Conservation (phyloP, 225 moss, liverwort and hornwort genomes). For the Climacium dendroides region DNA sequence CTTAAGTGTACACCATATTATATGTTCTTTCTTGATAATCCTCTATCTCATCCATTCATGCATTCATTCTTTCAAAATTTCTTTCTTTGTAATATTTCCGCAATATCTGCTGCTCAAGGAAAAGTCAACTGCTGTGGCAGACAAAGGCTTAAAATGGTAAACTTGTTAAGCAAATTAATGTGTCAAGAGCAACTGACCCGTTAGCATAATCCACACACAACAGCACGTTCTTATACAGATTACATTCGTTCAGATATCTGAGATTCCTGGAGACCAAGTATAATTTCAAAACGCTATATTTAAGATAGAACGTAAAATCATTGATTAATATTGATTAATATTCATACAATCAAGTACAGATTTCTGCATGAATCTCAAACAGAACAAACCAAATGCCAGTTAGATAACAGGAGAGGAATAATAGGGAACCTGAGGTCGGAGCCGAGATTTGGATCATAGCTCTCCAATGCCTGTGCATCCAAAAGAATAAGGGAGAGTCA, state of each 20-base stretch:
- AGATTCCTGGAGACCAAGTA: constrained; percentile 17
- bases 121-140: background rate
- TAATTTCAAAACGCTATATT: background rate
- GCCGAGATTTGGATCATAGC: constrained; percentile 91
- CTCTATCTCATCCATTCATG: background rate
- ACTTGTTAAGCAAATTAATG: constrained; percentile 5
- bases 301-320: background rate
- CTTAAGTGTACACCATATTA: background rate
- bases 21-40: background rate
- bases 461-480: constrained; percentile 99
- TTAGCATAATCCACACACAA: constrained; percentile 42
- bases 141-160: background rate
- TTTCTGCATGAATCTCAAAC: background rate
- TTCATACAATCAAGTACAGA: background rate
- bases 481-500: constrained; percentile 99
- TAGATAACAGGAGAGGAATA: background rate
- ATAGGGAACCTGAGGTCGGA: constrained; percentile 79
- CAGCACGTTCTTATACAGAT: constrained; percentile 53
- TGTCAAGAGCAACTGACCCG: constrained; percentile 43
- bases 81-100: background rate
- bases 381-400: background rate
- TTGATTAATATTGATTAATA: background rate
- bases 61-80: background rate
- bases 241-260: constrained; percentile 44
- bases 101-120: background rate